Conservation (phyloP, 768 basidiomycete species). For the Termitomyces sp. region DNA sequence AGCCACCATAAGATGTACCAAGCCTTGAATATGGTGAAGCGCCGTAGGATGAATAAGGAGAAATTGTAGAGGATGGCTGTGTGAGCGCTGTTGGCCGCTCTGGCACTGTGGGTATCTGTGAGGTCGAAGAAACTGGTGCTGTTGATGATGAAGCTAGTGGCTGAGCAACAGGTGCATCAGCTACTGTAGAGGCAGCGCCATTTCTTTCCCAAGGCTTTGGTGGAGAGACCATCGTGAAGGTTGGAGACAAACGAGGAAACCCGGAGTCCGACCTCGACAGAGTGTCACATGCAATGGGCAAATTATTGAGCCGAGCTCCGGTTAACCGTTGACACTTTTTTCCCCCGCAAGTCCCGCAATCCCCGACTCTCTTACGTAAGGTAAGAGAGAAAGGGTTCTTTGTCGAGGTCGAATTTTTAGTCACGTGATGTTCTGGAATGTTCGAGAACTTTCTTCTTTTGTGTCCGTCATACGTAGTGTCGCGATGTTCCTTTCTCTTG, state of each 20-base stretch:
- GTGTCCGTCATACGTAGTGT: too few species aligned
- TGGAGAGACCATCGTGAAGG: slow-evolving; percentile 65
- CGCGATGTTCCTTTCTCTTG: too few species aligned
- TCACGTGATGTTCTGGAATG: too few species aligned
- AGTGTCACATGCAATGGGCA: slow-evolving; percentile 4
- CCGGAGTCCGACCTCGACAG: not conserved
- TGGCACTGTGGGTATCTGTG: slow-evolving; percentile 43
- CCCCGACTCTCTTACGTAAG: too few species aligned
- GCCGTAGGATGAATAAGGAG: slow-evolving; percentile 42
- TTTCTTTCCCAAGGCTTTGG: slow-evolving; percentile 88
- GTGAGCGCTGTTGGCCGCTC: slow-evolving; percentile 57
- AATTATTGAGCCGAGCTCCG: not conserved
- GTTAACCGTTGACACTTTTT: too few species aligned
- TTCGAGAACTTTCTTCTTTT: too few species aligned
- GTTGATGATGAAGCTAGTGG: slow-evolving; percentile 25
- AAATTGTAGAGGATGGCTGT: slow-evolving; percentile 32
- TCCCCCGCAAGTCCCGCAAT: too few species aligned
- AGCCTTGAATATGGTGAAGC: slow-evolving; percentile 41
- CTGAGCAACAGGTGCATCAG: slow-evolving; percentile 19
- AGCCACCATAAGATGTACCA: slow-evolving; percentile 30
- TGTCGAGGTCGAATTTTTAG: too few species aligned
- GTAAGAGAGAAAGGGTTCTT: too few species aligned
- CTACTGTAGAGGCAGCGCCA: slow-evolving; percentile 34
- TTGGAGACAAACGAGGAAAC: not conserved
- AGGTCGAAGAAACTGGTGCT: slow-evolving; percentile 16